Conservation (phyloP, 352 stramenopile genomes). For the Globisporangium paroecandrum region DNA sequence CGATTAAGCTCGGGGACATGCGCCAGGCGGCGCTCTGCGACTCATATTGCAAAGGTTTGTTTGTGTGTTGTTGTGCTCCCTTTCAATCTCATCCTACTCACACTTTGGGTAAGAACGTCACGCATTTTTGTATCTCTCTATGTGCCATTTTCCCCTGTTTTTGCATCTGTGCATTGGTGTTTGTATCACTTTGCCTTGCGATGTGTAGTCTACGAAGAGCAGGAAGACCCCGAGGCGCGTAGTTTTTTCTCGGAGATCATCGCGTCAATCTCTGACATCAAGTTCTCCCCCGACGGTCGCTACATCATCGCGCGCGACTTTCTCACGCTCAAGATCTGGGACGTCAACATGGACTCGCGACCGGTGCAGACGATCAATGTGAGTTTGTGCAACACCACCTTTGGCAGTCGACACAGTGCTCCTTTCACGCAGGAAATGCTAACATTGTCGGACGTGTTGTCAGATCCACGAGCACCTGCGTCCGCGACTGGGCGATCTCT, state of each 20-base stretch:
- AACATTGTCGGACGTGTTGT: not conserved
- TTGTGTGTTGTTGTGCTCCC: not conserved
- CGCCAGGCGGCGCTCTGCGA: slow-evolving; percentile 88
- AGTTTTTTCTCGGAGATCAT: slow-evolving; percentile 97
- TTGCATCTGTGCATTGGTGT: not conserved
- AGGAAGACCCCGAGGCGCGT: slow-evolving; percentile 71
- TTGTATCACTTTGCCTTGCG: not conserved
- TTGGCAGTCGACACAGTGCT: not conserved
- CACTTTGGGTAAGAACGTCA: not conserved
- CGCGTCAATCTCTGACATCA: slow-evolving; percentile 93
- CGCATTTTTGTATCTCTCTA: not conserved
- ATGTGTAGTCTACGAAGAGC: slow-evolving; percentile 70
- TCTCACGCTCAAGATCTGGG: slow-evolving; percentile 95
- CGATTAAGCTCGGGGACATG: slow-evolving; percentile 93
- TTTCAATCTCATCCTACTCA: no score
- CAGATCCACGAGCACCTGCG: slow-evolving; percentile 93
- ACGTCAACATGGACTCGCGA: slow-evolving; percentile 93
- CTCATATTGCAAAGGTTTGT: slow-evolving; percentile 63
- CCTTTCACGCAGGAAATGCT: not conserved
- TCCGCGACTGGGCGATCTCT: slow-evolving; percentile 85
- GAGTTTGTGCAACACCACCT: slow-evolving; percentile 14
- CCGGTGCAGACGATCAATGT: slow-evolving; percentile 93
- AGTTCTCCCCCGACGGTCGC: slow-evolving; percentile 90
- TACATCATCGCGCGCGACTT: slow-evolving; percentile 96
- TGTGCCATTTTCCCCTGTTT: not conserved